Conservation (phyloP, 352 stramenopile genomes). For the Aphanomyces cochlioides region DNA sequence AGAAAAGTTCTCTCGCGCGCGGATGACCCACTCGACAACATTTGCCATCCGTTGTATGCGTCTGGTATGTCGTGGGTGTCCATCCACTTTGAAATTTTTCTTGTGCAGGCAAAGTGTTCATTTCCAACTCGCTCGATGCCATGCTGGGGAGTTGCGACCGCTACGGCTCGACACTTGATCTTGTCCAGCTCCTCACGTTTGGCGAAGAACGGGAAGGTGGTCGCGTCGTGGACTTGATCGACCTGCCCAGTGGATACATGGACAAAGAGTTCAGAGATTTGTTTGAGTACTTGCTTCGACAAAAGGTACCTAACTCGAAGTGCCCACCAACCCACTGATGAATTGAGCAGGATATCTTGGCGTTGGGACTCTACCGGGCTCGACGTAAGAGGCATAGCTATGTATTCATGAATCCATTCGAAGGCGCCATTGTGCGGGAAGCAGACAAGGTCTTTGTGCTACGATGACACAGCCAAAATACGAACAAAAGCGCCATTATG, state of each 20-base stretch:
- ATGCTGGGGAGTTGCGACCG: slow-evolving; percentile 59
- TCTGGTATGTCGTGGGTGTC: slow-evolving; percentile 15
- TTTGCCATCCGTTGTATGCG: slow-evolving; percentile 25
- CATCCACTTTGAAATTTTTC: not conserved
- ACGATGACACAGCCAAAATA: slow-evolving; percentile 24
- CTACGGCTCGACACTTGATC: slow-evolving; percentile 56
- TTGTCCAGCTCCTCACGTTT: slow-evolving; percentile 60
- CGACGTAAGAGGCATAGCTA: slow-evolving; percentile 42
- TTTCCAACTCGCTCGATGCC: slow-evolving; percentile 70
- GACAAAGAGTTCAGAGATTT: slow-evolving; percentile 54
- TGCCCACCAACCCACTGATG: not conserved
- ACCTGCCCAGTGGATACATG: slow-evolving; percentile 50
- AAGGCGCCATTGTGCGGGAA: slow-evolving; percentile 53
- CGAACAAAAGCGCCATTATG: not conserved
- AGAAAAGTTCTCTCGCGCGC: slow-evolving; percentile 22
- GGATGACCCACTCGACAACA: slow-evolving; percentile 27
- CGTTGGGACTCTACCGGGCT: slow-evolving; percentile 52
- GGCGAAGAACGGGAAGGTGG: slow-evolving; percentile 34
- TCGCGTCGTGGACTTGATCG: slow-evolving; percentile 51
- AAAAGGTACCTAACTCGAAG: slow-evolving; percentile 16
- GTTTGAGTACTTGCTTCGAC: slow-evolving; percentile 52
- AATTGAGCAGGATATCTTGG: slow-evolving; percentile 45
- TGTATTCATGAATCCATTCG: slow-evolving; percentile 62
- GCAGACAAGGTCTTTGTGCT: slow-evolving; percentile 71
- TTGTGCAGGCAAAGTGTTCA: slow-evolving; percentile 51